Percentiles rank a stretch among this genome's conserved stretches.
Conservation (phyloP, 208 protist genomes). For the Acanthamoeba castellanii region DNA sequence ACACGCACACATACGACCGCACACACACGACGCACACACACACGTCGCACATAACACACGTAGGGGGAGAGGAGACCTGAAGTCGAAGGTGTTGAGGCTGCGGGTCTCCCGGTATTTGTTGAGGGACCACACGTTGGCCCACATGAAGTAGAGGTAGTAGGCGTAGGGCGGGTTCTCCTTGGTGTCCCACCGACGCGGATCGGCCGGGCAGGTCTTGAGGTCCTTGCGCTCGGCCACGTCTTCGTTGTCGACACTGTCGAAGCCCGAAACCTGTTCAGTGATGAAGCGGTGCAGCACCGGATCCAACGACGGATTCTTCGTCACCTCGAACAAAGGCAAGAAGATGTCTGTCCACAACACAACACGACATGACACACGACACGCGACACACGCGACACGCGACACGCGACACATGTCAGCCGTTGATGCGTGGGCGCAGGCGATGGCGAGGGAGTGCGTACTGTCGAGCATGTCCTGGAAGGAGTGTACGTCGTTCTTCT, state of each 20-base stretch:
- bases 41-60: neutral
- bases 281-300: slow-evolving; percentile 55
- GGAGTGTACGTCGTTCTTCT: slow-evolving; percentile 92
- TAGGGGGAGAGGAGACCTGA: neutral
- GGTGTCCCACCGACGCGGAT: slow-evolving; percentile 91
- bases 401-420: too few relatives aligned
- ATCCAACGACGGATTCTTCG: slow-evolving; percentile 93
- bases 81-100: slow-evolving; percentile 75
- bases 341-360: slow-evolving; percentile 92
- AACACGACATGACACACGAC: too few relatives aligned
- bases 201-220: slow-evolving; percentile 88
- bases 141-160: slow-evolving; percentile 99
- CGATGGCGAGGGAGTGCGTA: neutral
- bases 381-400: too few relatives aligned
- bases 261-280: slow-evolving; percentile 87
- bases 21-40: neutral
- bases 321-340: slow-evolving; percentile 98
- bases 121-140: slow-evolving; percentile 98
- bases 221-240: slow-evolving; percentile 92
- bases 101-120: slow-evolving; percentile 94
- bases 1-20: too few relatives aligned
- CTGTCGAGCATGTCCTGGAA: slow-evolving; percentile 98
- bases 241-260: slow-evolving; percentile 99
- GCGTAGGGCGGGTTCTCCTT: slow-evolving; percentile 98
- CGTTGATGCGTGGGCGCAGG: neutral